Percentiles rank a stretch among this genome's conserved stretches.
These are phyloP conservation scores for Skeletonema marinoi DNA, from an alignment of 108 stramenopile species.

Conservation along the genomic window DNA sequence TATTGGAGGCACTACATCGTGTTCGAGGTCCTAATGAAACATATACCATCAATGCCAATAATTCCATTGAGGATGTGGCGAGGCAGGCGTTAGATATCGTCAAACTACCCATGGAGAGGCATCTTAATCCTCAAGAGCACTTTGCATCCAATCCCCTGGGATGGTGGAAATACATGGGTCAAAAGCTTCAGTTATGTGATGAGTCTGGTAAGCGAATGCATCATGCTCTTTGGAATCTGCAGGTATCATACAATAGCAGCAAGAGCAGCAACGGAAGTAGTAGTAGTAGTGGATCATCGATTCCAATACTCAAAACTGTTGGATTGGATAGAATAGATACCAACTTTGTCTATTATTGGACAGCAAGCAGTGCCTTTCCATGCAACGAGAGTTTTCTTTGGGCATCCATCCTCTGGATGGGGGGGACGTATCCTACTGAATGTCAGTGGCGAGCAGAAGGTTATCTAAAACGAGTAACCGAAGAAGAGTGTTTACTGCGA, in stretches of 20 bases:
- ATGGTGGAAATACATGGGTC: conserved; percentile 14
- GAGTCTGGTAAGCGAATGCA: not conserved
- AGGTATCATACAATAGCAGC: conserved; percentile 9
- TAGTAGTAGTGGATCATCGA: not conserved
- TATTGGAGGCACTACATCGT: conserved; percentile 18
- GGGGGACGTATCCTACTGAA: conserved; percentile 29
- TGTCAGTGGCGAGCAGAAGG: conserved; percentile 33
- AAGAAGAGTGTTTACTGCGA: conserved; percentile 13
- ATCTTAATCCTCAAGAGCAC: not conserved
- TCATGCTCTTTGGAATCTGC: conserved; percentile 21
- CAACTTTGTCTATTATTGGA: conserved; percentile 20
- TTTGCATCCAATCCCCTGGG: not conserved
- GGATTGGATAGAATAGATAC: conserved; percentile 19
- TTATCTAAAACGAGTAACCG: conserved; percentile 10
- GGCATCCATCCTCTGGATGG: conserved; percentile 15
- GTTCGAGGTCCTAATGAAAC: conserved; percentile 8
- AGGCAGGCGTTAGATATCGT: conserved; percentile 3
- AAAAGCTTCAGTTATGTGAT: not conserved
- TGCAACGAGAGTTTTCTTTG: not conserved
- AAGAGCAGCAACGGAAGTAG: no score
- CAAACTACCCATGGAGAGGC: not conserved
- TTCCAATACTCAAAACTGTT: conserved; percentile 33
- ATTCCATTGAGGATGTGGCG: conserved; percentile 17
- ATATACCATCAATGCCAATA: conserved; percentile 24
- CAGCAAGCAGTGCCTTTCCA: not conserved